These are phyloP conservation scores for Colletotrichum graminicola DNA, from an alignment of 2,329 filamentous ascomycete genomes.

Conservation along the genomic window DNA sequence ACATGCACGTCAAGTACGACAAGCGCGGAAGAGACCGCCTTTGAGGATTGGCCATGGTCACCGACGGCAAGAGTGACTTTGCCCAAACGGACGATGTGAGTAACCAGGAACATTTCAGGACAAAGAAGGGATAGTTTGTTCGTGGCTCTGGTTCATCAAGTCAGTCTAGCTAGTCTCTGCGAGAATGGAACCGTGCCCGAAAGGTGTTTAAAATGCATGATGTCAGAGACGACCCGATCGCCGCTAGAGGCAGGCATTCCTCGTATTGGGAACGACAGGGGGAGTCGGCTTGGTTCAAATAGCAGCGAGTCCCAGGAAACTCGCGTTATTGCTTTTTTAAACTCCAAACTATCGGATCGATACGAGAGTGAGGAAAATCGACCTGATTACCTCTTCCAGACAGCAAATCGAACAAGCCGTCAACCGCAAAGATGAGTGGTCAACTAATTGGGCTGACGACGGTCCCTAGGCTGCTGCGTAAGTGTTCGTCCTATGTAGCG, in stretches of 20 bases:
- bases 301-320: background rate
- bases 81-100: no score
- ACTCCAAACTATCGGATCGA: background rate
- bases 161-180: background rate
- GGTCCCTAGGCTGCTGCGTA: conserved; percentile 30
- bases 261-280: conserved; percentile 1
- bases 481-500: background rate
- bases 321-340: no score
- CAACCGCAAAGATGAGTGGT: conserved; percentile 11
- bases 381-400: background rate
- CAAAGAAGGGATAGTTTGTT: background rate
- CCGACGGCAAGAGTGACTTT: no score
- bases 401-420: no score
- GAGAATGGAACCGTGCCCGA: background rate
- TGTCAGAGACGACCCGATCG: conserved; percentile 1
- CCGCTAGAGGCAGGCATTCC: background rate
- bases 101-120: background rate
- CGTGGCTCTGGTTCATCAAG: no score
- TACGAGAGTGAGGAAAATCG: background rate
- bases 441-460: conserved; percentile 30
- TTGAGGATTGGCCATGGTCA: no score
- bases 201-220: background rate
- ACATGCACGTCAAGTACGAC: no score
- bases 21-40: background rate
- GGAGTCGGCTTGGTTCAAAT: background rate